Conservation (phyloP, 441 rosid species). For the Populus hybrid region DNA sequence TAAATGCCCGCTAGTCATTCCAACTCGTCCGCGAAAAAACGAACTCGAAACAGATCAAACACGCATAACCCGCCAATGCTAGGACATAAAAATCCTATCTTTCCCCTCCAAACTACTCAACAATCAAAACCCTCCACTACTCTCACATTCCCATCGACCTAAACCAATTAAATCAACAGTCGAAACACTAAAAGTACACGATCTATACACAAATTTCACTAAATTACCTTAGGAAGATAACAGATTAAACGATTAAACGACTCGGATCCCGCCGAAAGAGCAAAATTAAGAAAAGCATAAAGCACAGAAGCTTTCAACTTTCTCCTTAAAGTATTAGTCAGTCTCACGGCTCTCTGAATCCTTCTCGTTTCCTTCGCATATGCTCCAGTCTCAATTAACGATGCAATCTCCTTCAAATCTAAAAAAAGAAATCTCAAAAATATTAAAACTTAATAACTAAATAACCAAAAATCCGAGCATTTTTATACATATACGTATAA, state of each 20-base stretch:
- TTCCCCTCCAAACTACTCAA: not conserved
- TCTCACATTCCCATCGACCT: not conserved
- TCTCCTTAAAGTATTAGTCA: conserved; percentile 51
- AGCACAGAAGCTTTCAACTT: conserved; percentile 47
- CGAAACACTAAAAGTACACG: not conserved
- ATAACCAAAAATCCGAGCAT: not conserved
- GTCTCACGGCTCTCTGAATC: conserved; percentile 56
- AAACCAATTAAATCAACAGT: not conserved
- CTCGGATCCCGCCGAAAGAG: conserved; percentile 56
- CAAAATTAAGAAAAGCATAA: conserved; percentile 42
- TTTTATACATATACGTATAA: not conserved
- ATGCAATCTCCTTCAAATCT: conserved; percentile 77
- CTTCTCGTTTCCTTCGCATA: conserved; percentile 61
- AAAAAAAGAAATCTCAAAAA: not conserved
- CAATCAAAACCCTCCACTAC: not conserved
- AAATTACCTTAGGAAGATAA: conserved; percentile 52
- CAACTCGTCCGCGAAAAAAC: not conserved
- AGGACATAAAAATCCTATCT: not conserved
- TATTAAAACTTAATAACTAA: not conserved
- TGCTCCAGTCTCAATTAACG: conserved; percentile 61
- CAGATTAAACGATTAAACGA: conserved; percentile 35
- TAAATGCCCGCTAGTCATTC: not conserved
- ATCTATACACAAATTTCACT: not conserved
- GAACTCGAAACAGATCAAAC: not conserved
- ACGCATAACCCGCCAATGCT: not conserved